Percentiles rank a stretch among this genome's conserved stretches.
Evolutionary conservation across 202 grass and related monocot species (phyloP).

Genomic region (Carex sylvatica): DNA sequence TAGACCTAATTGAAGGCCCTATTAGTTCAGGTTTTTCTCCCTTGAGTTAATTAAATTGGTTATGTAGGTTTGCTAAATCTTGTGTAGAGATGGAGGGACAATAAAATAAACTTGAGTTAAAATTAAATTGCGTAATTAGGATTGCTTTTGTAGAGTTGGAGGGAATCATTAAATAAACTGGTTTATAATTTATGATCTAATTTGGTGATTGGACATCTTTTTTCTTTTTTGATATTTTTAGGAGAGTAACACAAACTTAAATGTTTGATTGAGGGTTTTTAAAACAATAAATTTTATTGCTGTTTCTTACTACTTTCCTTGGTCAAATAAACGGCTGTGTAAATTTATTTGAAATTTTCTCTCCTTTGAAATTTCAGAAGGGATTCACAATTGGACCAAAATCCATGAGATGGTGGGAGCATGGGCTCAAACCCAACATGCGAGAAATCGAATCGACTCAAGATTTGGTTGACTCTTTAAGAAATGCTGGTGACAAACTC

Average conservation of each 20-base stretch:
- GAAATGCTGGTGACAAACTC: constrained; percentile 67
- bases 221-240: not conserved
- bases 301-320: not conserved
- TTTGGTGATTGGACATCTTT: not conserved
- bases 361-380: constrained; percentile 41
- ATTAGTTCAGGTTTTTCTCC: not conserved
- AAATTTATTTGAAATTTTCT: constrained; percentile 26
- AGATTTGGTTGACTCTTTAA: constrained; percentile 63
- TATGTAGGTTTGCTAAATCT: not conserved
- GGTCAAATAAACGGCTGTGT: not conserved
- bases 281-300: not conserved
- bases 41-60: not conserved
- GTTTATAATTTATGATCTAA: not conserved
- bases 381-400: constrained; percentile 48
- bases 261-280: not conserved
- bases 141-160: not conserved
- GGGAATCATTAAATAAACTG: not conserved
- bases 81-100: not conserved
- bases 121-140: not conserved
- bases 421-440: constrained; percentile 76
- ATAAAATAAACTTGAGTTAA: not conserved
- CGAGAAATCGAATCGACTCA: constrained; percentile 75
- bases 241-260: not conserved
- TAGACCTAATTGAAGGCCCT: not conserved
- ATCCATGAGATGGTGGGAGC: constrained; percentile 80